phyloP scores from a whole-genome alignment of 352 stramenopile genomes.

The Pythium monospermum region DNA sequence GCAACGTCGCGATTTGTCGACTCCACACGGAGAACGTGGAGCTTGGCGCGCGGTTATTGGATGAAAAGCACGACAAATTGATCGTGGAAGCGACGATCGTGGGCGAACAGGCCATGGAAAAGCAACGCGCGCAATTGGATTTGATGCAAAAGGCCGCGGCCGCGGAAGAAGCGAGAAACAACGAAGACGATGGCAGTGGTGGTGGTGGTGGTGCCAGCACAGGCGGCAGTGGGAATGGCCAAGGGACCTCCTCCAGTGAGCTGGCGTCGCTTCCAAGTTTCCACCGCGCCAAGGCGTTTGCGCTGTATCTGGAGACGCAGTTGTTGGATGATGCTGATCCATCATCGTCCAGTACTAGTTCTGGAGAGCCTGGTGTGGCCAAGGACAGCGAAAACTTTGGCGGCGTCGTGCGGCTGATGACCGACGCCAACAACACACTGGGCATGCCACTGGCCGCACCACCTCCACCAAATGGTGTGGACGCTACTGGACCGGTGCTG shows the following conservation, averaged over 20 bases:
- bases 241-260: conserved; percentile 33
- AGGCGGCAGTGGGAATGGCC: neutral
- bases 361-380: conserved; percentile 20
- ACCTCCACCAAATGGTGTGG: conserved; percentile 9
- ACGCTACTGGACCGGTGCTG: conserved; percentile 17
- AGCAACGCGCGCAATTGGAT: conserved; percentile 43
- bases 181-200: conserved; percentile 31
- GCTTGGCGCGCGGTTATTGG: conserved; percentile 31
- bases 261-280: conserved; percentile 60
- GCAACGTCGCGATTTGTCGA: conserved; percentile 66
- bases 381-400: conserved; percentile 52
- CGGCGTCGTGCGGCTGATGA: conserved; percentile 43
- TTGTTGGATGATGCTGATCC: too few species aligned
- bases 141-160: conserved; percentile 38
- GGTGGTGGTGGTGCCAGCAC: conserved; percentile 6
- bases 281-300: conserved; percentile 69
- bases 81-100: conserved; percentile 42
- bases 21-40: conserved; percentile 55
- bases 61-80: conserved; percentile 30
- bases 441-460: conserved; percentile 22
- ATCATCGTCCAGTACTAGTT: too few species aligned
- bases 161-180: conserved; percentile 40
- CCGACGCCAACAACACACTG: conserved; percentile 31
- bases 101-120: conserved; percentile 50
- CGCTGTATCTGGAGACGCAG: conserved; percentile 53